phyloP scores from a whole-genome alignment of 805 yeast species.

The Sungouiella thailandica region DNA sequence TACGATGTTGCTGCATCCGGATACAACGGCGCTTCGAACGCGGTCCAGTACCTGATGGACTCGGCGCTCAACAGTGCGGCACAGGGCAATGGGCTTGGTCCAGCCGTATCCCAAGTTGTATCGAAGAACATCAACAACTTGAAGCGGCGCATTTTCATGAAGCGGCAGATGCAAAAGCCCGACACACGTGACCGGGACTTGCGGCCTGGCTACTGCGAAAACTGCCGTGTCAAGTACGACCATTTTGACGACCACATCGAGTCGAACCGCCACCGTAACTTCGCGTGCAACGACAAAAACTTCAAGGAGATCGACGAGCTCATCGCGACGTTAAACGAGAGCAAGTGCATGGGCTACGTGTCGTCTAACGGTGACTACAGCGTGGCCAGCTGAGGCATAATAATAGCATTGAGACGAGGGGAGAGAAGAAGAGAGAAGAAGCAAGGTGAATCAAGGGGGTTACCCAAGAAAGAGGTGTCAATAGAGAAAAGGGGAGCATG shows the following conservation, averaged over 20 bases:
- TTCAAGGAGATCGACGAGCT: conserved; percentile 74
- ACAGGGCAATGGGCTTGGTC: conserved; percentile 53
- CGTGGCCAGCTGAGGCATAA: conserved; percentile 9
- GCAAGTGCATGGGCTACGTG: conserved; percentile 37
- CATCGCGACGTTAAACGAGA: conserved; percentile 46
- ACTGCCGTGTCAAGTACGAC: conserved; percentile 81
- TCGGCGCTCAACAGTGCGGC: conserved; percentile 30
- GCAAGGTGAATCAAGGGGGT: too few relatives aligned
- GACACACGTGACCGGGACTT: conserved; percentile 22
- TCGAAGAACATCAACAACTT: conserved; percentile 47
- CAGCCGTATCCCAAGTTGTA: conserved; percentile 52
- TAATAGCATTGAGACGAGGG: too few relatives aligned
- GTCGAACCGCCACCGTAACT: conserved; percentile 67
- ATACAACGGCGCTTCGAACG: conserved; percentile 41
- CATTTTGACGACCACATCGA: conserved; percentile 71
- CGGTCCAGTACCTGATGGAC: conserved; percentile 37
- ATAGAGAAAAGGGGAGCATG: too few relatives aligned
- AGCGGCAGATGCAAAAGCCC: conserved; percentile 28
- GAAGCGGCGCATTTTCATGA: conserved; percentile 42
- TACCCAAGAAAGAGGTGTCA: too few relatives aligned
- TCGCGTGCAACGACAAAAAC: conserved; percentile 67
- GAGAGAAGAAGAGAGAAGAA: too few relatives aligned
- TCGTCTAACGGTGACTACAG: conserved; percentile 38
- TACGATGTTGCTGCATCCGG: conserved; percentile 43
- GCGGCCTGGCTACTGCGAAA: conserved; percentile 86